Evolutionary conservation across 441 rosid species (phyloP), one percentile per base, ranked within the genome.

Genomic region (Syzygium malaccense): DNA sequence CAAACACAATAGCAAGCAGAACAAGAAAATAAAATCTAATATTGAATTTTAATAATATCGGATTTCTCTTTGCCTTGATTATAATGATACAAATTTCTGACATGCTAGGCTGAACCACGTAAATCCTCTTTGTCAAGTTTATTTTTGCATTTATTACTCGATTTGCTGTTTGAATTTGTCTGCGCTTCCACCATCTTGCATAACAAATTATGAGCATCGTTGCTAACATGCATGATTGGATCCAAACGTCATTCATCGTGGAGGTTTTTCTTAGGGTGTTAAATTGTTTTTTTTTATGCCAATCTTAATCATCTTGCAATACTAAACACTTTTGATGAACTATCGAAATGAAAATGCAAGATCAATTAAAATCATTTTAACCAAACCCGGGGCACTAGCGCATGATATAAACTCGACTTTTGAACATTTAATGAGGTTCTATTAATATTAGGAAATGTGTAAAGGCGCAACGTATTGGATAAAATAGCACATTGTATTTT

Each of bases 321-420:
- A 64, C 23, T 4, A 30, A 64, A 30, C 75, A 8, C 41, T 30
- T 64, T 30, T 30, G 23, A 32, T 64, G 6, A 64, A 64, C 75
- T 15, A 64, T 4, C 8, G 37, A 64, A 64, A 64, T 7, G 12
- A 64, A 64, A 64, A 64, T 17, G 75, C 75, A 62, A 62, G 11
- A 62, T 18, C 37, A 7, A 32, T 30, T 66, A 15, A 8, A 0
- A 30, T 30, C 25, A 4, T 17, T 45, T 45, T 30, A 66, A 66
- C 32, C 23, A 8, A 66, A 62, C 71, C 3, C 1, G 5, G 5
- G 3, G 71, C 33, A 0, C 2, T 0, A 15, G 75, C 13, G 4
- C 23, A n/a, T 0, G 10, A 62, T 62, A n/a, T 3, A 0, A 28
- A 62, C 1, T 3, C 18, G 4, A n/a, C 1, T n/a, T 64, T 64